Evolutionary conservation across 805 yeast species (phyloP).

Genomic region (Zygotorulaspora florentina): DNA sequence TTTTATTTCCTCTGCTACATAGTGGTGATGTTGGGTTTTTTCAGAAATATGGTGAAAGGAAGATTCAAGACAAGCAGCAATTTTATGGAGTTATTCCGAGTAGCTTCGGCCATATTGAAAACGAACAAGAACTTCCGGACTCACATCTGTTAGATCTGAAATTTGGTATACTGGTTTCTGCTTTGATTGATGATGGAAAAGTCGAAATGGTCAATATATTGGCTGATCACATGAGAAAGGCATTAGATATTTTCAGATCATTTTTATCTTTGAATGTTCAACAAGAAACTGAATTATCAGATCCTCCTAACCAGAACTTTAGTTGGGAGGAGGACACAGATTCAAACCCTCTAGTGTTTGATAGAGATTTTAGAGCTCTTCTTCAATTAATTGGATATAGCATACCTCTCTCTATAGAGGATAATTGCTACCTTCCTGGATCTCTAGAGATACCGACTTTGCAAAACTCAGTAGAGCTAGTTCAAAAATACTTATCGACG

Average conservation of each 20-base stretch:
- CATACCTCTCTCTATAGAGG: slow-evolving; percentile 19
- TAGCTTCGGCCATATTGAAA: slow-evolving; percentile 22
- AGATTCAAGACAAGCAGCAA: slow-evolving; percentile 6
- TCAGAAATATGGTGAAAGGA: slow-evolving; percentile 40
- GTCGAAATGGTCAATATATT: slow-evolving; percentile 21
- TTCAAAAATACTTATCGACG: slow-evolving; percentile 21
- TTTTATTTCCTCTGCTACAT: slow-evolving; percentile 59
- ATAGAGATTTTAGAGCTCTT: slow-evolving; percentile 30
- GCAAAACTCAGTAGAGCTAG: slow-evolving; percentile 9
- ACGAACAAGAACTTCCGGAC: slow-evolving; percentile 22
- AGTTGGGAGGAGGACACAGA: slow-evolving; percentile 2
- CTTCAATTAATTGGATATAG: slow-evolving; percentile 22
- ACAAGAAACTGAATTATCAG: slow-evolving; percentile 9
- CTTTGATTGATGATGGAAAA: slow-evolving; percentile 33
- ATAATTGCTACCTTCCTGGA: slow-evolving; percentile 22
- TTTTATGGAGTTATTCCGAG: slow-evolving; percentile 24
- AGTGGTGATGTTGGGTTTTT: slow-evolving; percentile 46
- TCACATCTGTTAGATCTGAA: slow-evolving; percentile 24
- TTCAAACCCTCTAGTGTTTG: slow-evolving; percentile 17
- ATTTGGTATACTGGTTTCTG: slow-evolving; percentile 32
- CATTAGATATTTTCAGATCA: slow-evolving; percentile 17
- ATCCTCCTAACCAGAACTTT: slow-evolving; percentile 19
- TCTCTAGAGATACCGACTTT: slow-evolving; percentile 12
- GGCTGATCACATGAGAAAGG: slow-evolving; percentile 16
- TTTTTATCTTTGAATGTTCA: slow-evolving; percentile 14